Evolutionary conservation across 106 monocot species (phyloP).

Genomic region (Platanthera zijinensis): DNA sequence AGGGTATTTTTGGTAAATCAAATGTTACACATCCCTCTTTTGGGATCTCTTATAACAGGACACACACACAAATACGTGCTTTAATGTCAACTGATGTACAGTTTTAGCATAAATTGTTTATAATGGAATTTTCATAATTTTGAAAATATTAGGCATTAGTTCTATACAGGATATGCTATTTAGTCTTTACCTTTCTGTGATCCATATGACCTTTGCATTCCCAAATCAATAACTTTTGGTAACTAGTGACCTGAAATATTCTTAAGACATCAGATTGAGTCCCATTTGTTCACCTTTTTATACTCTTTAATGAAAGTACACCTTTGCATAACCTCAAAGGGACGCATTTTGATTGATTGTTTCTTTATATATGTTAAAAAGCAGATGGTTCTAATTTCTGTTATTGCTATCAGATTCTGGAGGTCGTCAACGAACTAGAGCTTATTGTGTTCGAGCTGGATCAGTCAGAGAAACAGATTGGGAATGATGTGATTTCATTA

Average conservation of each 20-base stretch:
- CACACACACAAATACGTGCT: no score
- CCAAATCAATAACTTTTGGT: background rate
- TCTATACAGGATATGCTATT: background rate
- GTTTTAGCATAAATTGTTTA: no score
- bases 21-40: no score
- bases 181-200: background rate
- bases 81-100: no score
- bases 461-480: slow-evolving; percentile 54
- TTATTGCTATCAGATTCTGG: slow-evolving; percentile 39
- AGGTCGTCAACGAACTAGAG: slow-evolving; percentile 55
- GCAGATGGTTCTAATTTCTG: slow-evolving; percentile 2
- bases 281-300: background rate
- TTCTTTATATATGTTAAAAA: background rate
- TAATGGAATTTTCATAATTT: background rate
- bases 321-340: background rate
- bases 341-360: background rate
- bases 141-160: background rate
- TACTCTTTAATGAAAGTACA: background rate
- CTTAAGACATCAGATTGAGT: background rate
- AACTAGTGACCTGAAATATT: background rate
- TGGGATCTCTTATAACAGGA: no score
- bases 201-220: background rate
- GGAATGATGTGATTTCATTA: slow-evolving; percentile 53
- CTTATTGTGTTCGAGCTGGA: slow-evolving; percentile 45
- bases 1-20: no score